Conservation (phyloP, 495 filamentous ascomycete genomes). For the Tuber magnatum region DNA sequence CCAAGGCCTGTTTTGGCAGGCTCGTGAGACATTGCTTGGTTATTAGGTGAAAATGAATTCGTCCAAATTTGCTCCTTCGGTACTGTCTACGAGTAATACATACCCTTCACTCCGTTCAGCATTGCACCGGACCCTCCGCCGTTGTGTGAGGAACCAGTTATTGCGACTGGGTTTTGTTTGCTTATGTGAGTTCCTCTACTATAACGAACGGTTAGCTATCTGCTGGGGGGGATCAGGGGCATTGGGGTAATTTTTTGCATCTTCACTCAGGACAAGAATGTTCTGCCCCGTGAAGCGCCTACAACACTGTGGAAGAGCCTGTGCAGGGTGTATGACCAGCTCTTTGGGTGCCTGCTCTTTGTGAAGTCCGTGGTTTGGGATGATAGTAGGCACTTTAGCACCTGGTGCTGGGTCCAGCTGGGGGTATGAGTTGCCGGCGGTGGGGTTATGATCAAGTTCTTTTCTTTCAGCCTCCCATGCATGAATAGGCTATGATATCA, state of each 20-base stretch:
- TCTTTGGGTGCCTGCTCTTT: background rate
- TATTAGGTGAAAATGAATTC: background rate
- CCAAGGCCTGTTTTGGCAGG: background rate
- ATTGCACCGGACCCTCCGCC: too few species aligned
- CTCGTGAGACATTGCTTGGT: background rate
- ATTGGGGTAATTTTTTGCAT: background rate
- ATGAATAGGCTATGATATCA: background rate
- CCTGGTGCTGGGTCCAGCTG: background rate
- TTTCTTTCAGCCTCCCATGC: too few species aligned
- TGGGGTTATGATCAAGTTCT: background rate
- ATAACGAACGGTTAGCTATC: background rate
- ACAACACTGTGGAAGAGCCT: background rate
- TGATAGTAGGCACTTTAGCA: background rate
- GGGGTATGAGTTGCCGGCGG: background rate
- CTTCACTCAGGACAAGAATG: background rate
- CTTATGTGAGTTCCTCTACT: background rate
- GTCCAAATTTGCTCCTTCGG: background rate
- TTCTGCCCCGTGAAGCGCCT: background rate
- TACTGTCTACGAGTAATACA: background rate
- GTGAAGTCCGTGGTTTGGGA: background rate
- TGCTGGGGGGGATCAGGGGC: background rate
- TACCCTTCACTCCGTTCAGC: background rate
- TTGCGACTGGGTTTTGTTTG: background rate
- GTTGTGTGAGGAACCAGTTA: background rate
- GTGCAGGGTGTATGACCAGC: background rate